Conservation (phyloP, 441 rosid genomes). For the Eutrema salsugineum region DNA sequence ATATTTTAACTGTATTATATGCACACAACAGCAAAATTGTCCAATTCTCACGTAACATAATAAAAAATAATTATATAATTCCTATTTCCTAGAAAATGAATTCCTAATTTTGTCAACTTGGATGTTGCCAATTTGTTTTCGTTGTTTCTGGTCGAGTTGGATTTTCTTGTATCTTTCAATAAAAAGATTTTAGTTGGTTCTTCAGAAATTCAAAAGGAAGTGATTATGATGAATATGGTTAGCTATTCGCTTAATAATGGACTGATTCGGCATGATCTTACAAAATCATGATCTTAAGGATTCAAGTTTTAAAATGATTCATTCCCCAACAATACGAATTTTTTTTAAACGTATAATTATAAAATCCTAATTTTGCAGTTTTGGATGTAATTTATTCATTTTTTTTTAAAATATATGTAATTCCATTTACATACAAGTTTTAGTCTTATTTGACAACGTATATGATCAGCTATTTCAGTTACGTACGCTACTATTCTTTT, state of each 20-base stretch:
- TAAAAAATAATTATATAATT: background rate
- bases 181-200: background rate
- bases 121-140: background rate
- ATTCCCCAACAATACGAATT: background rate
- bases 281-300: background rate
- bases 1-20: constrained; percentile 8
- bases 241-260: background rate
- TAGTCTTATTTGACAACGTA: background rate
- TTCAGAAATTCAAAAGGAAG: background rate
- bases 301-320: background rate
- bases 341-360: background rate
- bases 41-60: constrained; percentile 17
- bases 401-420: background rate
- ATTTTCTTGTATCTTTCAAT: background rate
- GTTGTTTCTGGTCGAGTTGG: background rate
- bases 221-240: background rate
- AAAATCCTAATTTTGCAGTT: background rate
- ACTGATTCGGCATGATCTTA: background rate
- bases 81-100: background rate
- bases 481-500: too few species aligned
- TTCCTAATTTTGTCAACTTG: constrained; percentile 5
- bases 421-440: background rate
- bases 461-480: too few species aligned
- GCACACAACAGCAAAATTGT: background rate
- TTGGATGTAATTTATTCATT: background rate